phyloP scores from a whole-genome alignment of 345 rosid genomes.

The Erysimum cheiranthoides region DNA sequence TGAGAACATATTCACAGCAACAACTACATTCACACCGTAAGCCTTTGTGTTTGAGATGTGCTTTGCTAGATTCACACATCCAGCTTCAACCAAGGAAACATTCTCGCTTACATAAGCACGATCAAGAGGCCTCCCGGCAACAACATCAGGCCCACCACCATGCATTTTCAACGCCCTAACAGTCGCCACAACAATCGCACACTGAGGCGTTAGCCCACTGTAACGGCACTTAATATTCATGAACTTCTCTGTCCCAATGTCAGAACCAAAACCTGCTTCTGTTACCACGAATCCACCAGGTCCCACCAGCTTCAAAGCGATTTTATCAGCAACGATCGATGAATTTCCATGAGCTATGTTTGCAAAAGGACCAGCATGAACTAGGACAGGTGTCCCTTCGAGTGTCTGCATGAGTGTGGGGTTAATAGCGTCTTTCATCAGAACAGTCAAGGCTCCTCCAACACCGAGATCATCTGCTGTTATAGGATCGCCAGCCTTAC shows the following conservation, averaged over 20 bases:
- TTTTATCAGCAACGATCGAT: slow-evolving; percentile 95
- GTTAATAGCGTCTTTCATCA: slow-evolving; percentile 97
- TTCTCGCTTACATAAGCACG: slow-evolving; percentile 86
- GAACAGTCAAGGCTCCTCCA: slow-evolving; percentile 96
- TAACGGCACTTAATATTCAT: slow-evolving; percentile 95
- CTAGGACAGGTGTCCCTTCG: slow-evolving; percentile 98
- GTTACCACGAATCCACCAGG: slow-evolving; percentile 97
- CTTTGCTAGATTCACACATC: slow-evolving; percentile 91
- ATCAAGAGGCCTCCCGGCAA: slow-evolving; percentile 98
- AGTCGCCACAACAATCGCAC: slow-evolving; percentile 96
- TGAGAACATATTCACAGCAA: slow-evolving; percentile 93
- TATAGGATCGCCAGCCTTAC: slow-evolving; percentile 90
- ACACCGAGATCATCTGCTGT: slow-evolving; percentile 99
- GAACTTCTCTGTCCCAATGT: slow-evolving; percentile 96
- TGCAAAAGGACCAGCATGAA: slow-evolving; percentile 99
- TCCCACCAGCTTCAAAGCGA: slow-evolving; percentile 94
- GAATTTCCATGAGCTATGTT: slow-evolving; percentile 99
- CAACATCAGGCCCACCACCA: slow-evolving; percentile 96
- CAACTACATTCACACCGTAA: slow-evolving; percentile 92
- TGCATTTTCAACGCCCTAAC: slow-evolving; percentile 99
- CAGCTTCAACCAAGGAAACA: slow-evolving; percentile 90
- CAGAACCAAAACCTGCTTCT: slow-evolving; percentile 99
- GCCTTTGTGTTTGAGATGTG: slow-evolving; percentile 88
- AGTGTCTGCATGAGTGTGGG: slow-evolving; percentile 99
- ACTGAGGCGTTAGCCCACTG: slow-evolving; percentile 88